These are phyloP conservation scores for Vitis hybrid DNA, from an alignment of 177 flowering plant species.

Conservation along the genomic window DNA sequence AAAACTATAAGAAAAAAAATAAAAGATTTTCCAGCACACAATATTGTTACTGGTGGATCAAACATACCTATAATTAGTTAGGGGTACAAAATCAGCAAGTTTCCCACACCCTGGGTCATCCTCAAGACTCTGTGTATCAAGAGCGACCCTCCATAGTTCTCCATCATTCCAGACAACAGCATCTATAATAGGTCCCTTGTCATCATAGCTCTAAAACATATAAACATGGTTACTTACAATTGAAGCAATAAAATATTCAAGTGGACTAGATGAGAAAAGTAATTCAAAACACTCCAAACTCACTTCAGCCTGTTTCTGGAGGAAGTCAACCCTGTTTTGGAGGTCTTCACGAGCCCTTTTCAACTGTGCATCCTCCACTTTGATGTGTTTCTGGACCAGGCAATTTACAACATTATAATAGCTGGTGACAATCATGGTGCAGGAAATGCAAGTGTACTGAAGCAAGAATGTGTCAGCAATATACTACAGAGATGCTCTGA, in stretches of 20 bases:
- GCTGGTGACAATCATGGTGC: not conserved
- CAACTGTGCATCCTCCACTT: constrained; percentile 61
- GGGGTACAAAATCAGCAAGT: constrained; percentile 75
- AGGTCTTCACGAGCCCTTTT: constrained; percentile 82
- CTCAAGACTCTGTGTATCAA: constrained; percentile 91
- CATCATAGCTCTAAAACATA: constrained; percentile 76
- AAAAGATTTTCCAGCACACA: not conserved
- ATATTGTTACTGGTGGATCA: constrained; percentile 2
- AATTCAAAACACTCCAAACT: constrained; percentile 17
- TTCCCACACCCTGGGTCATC: constrained; percentile 71
- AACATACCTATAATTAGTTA: constrained; percentile 80
- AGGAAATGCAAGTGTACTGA: not conserved
- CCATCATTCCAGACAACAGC: constrained; percentile 99
- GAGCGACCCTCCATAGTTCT: constrained; percentile 91
- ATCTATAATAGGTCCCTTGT: constrained; percentile 91
- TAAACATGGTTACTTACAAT: constrained; percentile 3
- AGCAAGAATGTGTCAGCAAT: not conserved
- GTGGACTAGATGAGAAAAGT: not conserved
- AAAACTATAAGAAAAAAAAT: not conserved
- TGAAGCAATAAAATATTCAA: not conserved
- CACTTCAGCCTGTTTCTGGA: constrained; percentile 84
- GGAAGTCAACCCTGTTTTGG: constrained; percentile 71
- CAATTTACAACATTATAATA: constrained; percentile 1
- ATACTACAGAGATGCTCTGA: not conserved
- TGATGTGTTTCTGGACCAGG: constrained; percentile 57